phyloP scores from a whole-genome alignment of 352 stramenopile species.

The Thraustochytrium striatum region DNA sequence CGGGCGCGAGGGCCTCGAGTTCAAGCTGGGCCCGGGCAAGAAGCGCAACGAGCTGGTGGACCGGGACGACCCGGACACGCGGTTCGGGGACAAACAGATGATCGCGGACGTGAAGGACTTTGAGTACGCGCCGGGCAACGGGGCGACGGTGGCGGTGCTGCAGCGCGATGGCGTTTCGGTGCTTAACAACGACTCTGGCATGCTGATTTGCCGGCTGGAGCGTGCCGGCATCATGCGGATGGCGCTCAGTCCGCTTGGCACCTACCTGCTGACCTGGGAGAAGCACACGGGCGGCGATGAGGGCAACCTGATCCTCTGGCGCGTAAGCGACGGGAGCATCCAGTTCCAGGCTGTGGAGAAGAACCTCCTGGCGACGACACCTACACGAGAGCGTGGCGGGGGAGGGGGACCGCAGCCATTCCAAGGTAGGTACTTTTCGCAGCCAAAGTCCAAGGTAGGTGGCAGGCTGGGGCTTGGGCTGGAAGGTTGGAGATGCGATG shows the following conservation, averaged over 20 bases:
- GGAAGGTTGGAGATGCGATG: neutral
- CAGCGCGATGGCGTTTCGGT: neutral
- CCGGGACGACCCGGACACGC: neutral
- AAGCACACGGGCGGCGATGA: conserved; percentile 66
- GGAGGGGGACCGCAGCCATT: too few species aligned
- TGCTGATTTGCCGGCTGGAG: neutral
- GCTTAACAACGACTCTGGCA: conserved; percentile 17
- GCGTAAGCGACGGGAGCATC: conserved; percentile 61
- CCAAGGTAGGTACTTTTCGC: conserved; percentile 27
- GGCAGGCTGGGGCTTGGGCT: neutral
- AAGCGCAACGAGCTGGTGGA: conserved; percentile 27
- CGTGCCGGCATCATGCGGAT: conserved; percentile 31
- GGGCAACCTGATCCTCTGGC: conserved; percentile 77
- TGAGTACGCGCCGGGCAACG: conserved; percentile 3
- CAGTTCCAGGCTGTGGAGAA: conserved; percentile 76
- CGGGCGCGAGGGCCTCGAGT: conserved; percentile 32
- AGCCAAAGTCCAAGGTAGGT: too few species aligned
- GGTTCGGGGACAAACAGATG: neutral
- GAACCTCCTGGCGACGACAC: conserved; percentile 55
- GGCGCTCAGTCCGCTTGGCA: conserved; percentile 65
- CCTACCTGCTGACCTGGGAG: conserved; percentile 78
- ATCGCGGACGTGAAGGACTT: conserved; percentile 17
- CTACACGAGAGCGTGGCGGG: too few species aligned
- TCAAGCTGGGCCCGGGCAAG: conserved; percentile 42
- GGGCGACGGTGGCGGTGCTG: conserved; percentile 6